A percentile compares a stretch with the other conserved stretches of the same genome.
phyloP scores from a whole-genome alignment of 148 eudicot species.

The Rhododendron molle region DNA sequence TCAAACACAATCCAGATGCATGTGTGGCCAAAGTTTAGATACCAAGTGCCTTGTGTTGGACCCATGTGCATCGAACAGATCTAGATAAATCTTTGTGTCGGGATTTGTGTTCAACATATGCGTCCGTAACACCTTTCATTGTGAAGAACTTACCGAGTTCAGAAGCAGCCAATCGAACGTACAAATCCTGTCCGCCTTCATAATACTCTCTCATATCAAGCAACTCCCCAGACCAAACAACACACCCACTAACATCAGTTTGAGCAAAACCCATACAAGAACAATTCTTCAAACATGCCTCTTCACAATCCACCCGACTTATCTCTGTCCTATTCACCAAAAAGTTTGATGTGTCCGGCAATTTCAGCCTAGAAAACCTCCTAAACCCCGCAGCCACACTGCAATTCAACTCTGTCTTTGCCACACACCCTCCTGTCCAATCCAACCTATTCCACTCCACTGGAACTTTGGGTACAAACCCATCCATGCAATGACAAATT shows the following conservation, averaged over 20 bases:
- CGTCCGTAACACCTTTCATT: not conserved
- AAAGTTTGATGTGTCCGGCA: slow-evolving; percentile 19
- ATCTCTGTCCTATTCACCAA: not conserved
- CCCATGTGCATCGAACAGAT: no score
- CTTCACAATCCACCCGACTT: slow-evolving; percentile 9
- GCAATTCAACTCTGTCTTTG: slow-evolving; percentile 16
- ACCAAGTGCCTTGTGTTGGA: not conserved
- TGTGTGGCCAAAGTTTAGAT: not conserved
- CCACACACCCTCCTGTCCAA: slow-evolving; percentile 23
- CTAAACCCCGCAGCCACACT: slow-evolving; percentile 8
- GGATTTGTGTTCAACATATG: not conserved
- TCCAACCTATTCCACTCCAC: slow-evolving; percentile 13
- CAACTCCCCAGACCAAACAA: slow-evolving; percentile 22
- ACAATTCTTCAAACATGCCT: slow-evolving; percentile 21
- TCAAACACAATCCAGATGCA: not conserved
- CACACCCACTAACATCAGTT: slow-evolving; percentile 18
- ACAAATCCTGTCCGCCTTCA: slow-evolving; percentile 23
- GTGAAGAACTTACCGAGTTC: slow-evolving; percentile 19
- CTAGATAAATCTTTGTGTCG: not conserved
- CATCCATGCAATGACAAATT: slow-evolving; percentile 16
- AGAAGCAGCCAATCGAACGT: slow-evolving; percentile 18
- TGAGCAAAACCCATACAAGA: slow-evolving; percentile 28
- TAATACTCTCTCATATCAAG: slow-evolving; percentile 14
- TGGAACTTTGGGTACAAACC: slow-evolving; percentile 19
- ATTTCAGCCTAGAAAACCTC: slow-evolving; percentile 20